Conservation (phyloP, 106 monocot genomes). For the Acorus calamus region DNA sequence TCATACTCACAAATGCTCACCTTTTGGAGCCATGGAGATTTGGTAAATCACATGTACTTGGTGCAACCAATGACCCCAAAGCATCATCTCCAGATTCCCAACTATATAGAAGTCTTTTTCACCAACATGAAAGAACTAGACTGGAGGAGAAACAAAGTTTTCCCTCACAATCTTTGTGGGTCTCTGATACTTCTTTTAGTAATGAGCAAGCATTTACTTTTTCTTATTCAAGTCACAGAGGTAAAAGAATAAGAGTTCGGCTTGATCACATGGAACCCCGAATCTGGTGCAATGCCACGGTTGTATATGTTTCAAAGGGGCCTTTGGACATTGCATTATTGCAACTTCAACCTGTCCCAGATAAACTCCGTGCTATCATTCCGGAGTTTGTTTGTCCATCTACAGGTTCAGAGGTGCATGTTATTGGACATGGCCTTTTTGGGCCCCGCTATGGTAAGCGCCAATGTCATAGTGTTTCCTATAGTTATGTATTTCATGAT, state of each 20-base stretch:
- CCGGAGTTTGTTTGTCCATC: conserved; percentile 42
- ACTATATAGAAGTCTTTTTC: background rate
- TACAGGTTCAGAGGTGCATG: conserved; percentile 48
- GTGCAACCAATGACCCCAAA: conserved; percentile 19
- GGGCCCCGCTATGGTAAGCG: conserved; percentile 71
- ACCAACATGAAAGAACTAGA: conserved; percentile 9
- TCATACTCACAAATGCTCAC: conserved; percentile 92
- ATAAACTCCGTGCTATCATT: conserved; percentile 32
- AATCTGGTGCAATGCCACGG: conserved; percentile 59
- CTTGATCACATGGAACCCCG: conserved; percentile 37
- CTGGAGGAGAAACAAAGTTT: background rate
- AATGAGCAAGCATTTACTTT: conserved; percentile 12
- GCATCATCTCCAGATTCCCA: background rate
- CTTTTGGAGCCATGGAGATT: conserved; percentile 90
- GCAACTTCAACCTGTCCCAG: conserved; percentile 55
- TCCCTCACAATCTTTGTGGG: conserved; percentile 8
- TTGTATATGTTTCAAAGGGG: conserved; percentile 77
- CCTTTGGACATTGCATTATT: conserved; percentile 84
- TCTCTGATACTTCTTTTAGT: conserved; percentile 5
- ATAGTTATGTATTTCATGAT: background rate
- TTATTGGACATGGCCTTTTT: conserved; percentile 83
- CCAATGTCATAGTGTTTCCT: background rate
- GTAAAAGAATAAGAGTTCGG: conserved; percentile 44
- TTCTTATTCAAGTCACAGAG: conserved; percentile 18
- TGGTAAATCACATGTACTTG: conserved; percentile 38